These are phyloP conservation scores for Helicostylum pulchrum DNA, from an alignment of 192 early-diverging fungal species.

Conservation along the genomic window DNA sequence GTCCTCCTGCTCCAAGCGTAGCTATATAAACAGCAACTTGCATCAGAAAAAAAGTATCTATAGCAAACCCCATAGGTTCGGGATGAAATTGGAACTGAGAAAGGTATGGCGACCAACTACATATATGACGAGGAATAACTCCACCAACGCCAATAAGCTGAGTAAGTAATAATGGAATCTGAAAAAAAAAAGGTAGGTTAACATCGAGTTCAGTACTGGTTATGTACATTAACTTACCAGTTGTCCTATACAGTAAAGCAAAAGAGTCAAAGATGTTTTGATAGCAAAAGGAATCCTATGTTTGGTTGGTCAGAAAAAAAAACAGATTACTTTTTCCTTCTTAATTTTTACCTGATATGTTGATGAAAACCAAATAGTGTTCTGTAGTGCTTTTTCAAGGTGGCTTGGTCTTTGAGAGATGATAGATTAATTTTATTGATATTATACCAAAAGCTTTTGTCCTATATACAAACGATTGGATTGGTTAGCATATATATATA, in stretches of 20 bases:
- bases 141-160: slow-evolving; percentile 32
- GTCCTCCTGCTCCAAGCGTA: slow-evolving; percentile 24
- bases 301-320: neutral
- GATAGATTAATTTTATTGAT: too few species aligned
- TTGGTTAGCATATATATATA: neutral
- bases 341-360: slow-evolving; percentile 20
- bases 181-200: neutral
- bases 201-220: neutral
- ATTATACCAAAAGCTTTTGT: neutral
- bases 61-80: slow-evolving; percentile 27
- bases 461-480: neutral
- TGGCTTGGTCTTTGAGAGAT: too few species aligned
- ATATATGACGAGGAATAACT: slow-evolving; percentile 21
- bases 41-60: slow-evolving; percentile 23
- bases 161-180: slow-evolving; percentile 31
- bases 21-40: slow-evolving; percentile 26
- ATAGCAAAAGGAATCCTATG: slow-evolving; percentile 29
- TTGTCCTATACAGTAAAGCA: slow-evolving; percentile 29
- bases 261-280: slow-evolving; percentile 26
- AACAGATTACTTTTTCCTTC: neutral
- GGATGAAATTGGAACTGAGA: slow-evolving; percentile 22
- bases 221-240: slow-evolving; percentile 11
- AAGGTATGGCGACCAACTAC: slow-evolving; percentile 26
- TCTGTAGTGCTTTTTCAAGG: too few species aligned
- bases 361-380: slow-evolving; percentile 24